Evolutionary conservation across 1,284 basidiomycete species (phyloP).

Genomic region (Microstroma glucosiphilum): DNA sequence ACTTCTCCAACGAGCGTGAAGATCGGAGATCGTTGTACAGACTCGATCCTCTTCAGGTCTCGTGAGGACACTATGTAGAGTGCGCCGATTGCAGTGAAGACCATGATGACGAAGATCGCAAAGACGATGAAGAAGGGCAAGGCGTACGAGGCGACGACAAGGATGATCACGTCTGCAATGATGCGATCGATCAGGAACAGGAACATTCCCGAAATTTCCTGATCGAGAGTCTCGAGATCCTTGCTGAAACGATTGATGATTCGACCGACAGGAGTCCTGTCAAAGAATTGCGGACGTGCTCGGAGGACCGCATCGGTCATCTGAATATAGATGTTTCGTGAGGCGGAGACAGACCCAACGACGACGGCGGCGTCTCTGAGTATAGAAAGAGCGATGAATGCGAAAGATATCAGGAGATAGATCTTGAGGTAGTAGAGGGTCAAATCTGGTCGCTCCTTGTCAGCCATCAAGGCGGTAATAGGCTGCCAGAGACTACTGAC

Average conservation of each 20-base stretch:
- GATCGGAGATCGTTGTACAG: constrained; percentile 47
- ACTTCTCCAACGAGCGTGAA: constrained; percentile 57
- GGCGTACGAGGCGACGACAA: constrained; percentile 44
- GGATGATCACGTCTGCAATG: constrained; percentile 24
- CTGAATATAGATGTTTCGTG: constrained; percentile 39
- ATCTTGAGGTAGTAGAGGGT: constrained; percentile 42
- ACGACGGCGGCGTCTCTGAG: constrained; percentile 36
- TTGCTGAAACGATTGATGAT: constrained; percentile 49
- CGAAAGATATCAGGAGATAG: constrained; percentile 32
- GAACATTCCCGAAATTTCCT: constrained; percentile 35
- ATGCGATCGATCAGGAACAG: constrained; percentile 7
- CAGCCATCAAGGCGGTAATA: background rate
- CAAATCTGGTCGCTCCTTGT: constrained; percentile 15
- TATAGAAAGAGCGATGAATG: constrained; percentile 36
- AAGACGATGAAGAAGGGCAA: constrained; percentile 37
- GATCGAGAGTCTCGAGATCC: constrained; percentile 49
- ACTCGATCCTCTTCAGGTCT: constrained; percentile 49
- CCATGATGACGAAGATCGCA: constrained; percentile 31
- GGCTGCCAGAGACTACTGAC: background rate
- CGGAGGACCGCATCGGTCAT: constrained; percentile 80
- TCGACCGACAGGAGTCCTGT: constrained; percentile 46
- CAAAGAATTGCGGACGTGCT: constrained; percentile 57
- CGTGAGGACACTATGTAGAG: constrained; percentile 47
- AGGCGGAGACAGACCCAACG: constrained; percentile 38
- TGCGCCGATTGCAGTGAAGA: constrained; percentile 42